phyloP scores from a whole-genome alignment of 2,329 filamentous ascomycete genomes.

The Fusarium solani-melongenae region DNA sequence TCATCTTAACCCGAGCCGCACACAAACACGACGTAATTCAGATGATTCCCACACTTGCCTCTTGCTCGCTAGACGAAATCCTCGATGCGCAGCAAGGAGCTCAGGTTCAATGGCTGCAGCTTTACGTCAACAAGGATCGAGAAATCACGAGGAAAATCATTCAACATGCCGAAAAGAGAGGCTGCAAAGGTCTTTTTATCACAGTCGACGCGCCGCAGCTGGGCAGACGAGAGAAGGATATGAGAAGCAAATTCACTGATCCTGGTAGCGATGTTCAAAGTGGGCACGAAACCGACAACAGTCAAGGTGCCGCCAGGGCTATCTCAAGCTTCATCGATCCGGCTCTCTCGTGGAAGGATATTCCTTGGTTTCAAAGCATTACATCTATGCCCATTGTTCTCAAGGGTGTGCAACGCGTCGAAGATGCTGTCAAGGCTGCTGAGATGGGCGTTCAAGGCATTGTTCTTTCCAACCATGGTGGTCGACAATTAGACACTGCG shows the following conservation, averaged over 20 bases:
- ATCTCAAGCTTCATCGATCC: constrained; percentile 80
- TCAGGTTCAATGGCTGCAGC: constrained; percentile 94
- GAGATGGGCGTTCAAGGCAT: constrained; percentile 88
- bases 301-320: constrained; percentile 86
- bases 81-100: constrained; percentile 79
- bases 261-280: background rate
- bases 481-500: constrained; percentile 92
- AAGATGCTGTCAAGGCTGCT: constrained; percentile 87
- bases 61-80: constrained; percentile 97
- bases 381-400: constrained; percentile 94
- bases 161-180: constrained; percentile 86
- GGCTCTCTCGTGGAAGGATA: constrained; percentile 87
- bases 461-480: constrained; percentile 98
- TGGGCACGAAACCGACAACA: constrained; percentile 66
- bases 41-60: constrained; percentile 97
- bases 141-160: constrained; percentile 92
- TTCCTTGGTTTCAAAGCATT: constrained; percentile 89
- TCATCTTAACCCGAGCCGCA: constrained; percentile 85
- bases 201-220: constrained; percentile 97
- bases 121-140: constrained; percentile 96
- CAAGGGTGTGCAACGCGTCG: constrained; percentile 95
- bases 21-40: constrained; percentile 89
- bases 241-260: constrained; percentile 75
- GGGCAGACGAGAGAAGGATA: constrained; percentile 96
- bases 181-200: constrained; percentile 97